phyloP scores from a whole-genome alignment of 345 rosid genomes.

The Xanthoceras sorbifolium region DNA sequence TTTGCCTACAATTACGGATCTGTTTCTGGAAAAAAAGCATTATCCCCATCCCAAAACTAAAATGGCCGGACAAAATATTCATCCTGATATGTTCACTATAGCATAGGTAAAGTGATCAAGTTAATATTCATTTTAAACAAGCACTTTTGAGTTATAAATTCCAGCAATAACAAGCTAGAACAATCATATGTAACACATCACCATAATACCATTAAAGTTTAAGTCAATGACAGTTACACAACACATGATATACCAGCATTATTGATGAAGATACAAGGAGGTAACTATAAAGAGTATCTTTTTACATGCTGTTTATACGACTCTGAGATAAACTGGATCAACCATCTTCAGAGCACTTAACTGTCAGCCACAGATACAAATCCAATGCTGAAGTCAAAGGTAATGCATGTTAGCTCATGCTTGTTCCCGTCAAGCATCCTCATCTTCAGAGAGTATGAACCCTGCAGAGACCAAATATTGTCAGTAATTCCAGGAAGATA shows the following conservation, averaged over 20 bases:
- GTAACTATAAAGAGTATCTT: background rate
- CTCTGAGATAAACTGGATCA: background rate
- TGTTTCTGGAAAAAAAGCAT: background rate
- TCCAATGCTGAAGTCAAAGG: conserved; percentile 71
- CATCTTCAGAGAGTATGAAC: conserved; percentile 85
- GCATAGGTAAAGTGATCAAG: background rate
- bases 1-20: background rate
- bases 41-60: background rate
- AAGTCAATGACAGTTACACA: background rate
- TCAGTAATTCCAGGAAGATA: conserved; percentile 3
- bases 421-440: conserved; percentile 63
- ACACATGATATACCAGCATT: background rate
- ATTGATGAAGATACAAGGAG: conserved; percentile 1
- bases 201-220: background rate
- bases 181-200: background rate
- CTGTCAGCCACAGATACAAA: conserved; percentile 60
- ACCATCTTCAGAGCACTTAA: conserved; percentile 30
- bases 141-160: background rate
- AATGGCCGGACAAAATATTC: background rate
- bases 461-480: conserved; percentile 45
- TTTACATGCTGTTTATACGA: conserved; percentile 20
- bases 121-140: background rate
- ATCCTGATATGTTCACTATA: background rate
- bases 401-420: conserved; percentile 70
- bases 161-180: background rate